Evolutionary conservation across 768 basidiomycete species (phyloP).

Genomic region (Grammothele lineata): DNA sequence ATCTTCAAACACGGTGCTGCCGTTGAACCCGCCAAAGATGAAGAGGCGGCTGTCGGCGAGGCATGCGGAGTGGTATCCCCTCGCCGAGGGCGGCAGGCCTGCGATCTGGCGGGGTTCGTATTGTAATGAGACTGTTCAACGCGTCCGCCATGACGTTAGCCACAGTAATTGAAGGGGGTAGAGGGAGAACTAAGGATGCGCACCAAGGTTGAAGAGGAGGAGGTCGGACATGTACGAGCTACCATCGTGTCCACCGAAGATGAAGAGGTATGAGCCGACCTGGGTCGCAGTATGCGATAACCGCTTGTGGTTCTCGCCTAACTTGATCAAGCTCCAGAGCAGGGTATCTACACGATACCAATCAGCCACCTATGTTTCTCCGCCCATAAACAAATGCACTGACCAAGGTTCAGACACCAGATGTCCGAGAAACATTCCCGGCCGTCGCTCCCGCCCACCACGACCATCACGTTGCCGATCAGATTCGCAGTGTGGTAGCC

Average conservation of each 20-base stretch:
- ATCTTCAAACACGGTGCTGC: constrained; percentile 79
- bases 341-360: constrained; percentile 21
- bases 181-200: too few relatives aligned
- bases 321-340: constrained; percentile 39
- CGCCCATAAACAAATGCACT: constrained; percentile 25
- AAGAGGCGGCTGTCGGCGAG: constrained; percentile 83
- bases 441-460: constrained; percentile 91
- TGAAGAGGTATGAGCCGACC: constrained; percentile 88
- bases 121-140: constrained; percentile 65
- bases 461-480: constrained; percentile 78
- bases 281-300: constrained; percentile 85
- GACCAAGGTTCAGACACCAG: constrained; percentile 84
- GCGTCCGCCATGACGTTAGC: neutral
- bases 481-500: constrained; percentile 93
- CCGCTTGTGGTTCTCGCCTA: constrained; percentile 46
- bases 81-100: constrained; percentile 64
- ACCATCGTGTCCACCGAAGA: constrained; percentile 87
- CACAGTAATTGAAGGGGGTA: neutral
- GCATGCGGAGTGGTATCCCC: constrained; percentile 84
- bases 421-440: constrained; percentile 85
- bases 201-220: constrained; percentile 84
- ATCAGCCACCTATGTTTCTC: too few relatives aligned
- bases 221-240: constrained; percentile 68
- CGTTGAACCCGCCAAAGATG: constrained; percentile 87
- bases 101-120: constrained; percentile 71